phyloP scores from a whole-genome alignment of 2,329 filamentous ascomycete genomes.

The Hypoxylon sp. region DNA sequence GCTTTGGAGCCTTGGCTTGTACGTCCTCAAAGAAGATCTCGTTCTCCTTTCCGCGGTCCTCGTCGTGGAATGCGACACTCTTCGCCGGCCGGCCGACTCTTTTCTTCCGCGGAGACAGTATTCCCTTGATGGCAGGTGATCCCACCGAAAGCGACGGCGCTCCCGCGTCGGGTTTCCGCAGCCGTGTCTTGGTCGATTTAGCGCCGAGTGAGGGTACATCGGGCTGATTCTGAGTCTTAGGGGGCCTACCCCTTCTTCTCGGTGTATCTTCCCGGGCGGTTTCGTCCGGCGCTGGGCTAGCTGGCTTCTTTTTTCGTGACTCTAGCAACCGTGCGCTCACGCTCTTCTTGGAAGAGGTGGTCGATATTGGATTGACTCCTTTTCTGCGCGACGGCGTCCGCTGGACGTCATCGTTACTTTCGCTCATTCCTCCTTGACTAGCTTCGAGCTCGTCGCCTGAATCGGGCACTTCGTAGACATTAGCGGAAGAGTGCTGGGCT shows the following conservation, averaged over 20 bases:
- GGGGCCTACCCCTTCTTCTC: constrained; percentile 42
- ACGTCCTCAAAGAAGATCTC: constrained; percentile 67
- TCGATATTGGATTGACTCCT: constrained; percentile 17
- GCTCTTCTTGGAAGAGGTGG: constrained; percentile 32
- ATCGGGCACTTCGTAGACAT: constrained; percentile 48
- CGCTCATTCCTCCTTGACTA: constrained; percentile 6
- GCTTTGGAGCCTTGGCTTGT: constrained; percentile 53
- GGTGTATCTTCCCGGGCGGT: constrained; percentile 20
- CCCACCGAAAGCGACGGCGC: constrained; percentile 20
- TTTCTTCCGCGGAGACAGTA: constrained; percentile 66
- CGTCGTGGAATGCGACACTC: constrained; percentile 65
- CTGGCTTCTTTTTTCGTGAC: constrained; percentile 34
- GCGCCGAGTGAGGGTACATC: constrained; percentile 13
- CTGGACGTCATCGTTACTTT: constrained; percentile 22
- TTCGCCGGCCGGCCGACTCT: constrained; percentile 58
- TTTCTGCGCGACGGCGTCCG: constrained; percentile 35
- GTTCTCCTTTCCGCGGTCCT: constrained; percentile 46
- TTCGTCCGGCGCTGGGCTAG: constrained; percentile 9
- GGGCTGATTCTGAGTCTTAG: constrained; percentile 25
- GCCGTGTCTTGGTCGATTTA: constrained; percentile 33
- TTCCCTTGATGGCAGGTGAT: constrained; percentile 61
- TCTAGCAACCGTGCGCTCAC: constrained; percentile 33
- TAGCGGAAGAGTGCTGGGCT: constrained; percentile 28
- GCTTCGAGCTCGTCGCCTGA: constrained; percentile 46
- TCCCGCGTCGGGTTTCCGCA: constrained; percentile 21